Conservation (phyloP, 352 stramenopile genomes). For the Phytophthora sansomeana region DNA sequence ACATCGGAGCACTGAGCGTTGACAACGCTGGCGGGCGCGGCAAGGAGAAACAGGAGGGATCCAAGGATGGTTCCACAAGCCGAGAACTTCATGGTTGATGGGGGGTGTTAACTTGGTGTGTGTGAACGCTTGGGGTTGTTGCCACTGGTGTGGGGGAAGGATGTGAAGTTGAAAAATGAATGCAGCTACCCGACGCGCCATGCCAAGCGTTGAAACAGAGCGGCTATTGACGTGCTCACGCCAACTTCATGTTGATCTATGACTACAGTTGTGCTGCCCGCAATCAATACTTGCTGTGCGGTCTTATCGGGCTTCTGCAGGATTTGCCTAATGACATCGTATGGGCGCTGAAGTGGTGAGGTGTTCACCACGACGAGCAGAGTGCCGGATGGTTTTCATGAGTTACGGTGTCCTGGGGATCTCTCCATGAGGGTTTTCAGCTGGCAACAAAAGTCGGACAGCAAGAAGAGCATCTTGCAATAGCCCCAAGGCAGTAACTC, state of each 20-base stretch:
- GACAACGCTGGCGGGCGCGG: neutral
- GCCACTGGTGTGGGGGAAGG: neutral
- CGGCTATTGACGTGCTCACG: neutral
- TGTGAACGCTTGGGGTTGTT: neutral
- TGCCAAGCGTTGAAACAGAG: neutral
- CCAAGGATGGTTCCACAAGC: slow-evolving; percentile 9
- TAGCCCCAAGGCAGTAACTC: no score
- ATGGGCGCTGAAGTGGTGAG: slow-evolving; percentile 17
- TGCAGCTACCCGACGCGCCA: neutral
- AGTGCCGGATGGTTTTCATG: no score
- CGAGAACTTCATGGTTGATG: slow-evolving; percentile 26
- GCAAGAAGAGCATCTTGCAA: no score
- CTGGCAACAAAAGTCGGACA: no score
- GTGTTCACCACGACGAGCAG: no score
- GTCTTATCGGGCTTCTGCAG: slow-evolving; percentile 28
- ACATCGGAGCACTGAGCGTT: slow-evolving; percentile 36
- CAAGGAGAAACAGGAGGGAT: slow-evolving; percentile 11
- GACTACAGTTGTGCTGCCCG: slow-evolving; percentile 3
- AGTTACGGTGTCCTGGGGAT: neutral
- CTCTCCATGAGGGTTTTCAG: no score
- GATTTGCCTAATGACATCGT: slow-evolving; percentile 6
- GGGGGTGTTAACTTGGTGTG: neutral
- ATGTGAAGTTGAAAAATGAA: slow-evolving; percentile 29
- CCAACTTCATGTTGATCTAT: no score
- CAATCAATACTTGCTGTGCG: slow-evolving; percentile 2